These are phyloP conservation scores for Hydnomerulius pinastri DNA, from an alignment of 768 basidiomycete genomes.

Conservation along the genomic window DNA sequence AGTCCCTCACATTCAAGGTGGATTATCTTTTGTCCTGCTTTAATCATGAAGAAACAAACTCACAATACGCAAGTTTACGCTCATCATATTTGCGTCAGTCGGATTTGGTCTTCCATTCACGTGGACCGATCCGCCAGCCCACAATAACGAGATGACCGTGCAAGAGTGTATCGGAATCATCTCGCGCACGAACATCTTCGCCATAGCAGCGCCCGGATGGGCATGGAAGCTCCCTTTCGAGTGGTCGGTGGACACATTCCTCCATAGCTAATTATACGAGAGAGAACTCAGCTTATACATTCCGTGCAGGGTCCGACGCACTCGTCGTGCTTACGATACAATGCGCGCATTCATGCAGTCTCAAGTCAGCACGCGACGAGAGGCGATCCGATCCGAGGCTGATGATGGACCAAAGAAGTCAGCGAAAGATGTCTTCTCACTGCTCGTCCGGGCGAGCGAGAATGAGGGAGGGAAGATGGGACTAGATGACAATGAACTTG, in stretches of 20 bases:
- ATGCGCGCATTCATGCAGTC: slow-evolving; percentile 22
- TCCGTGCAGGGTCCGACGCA: slow-evolving; percentile 19
- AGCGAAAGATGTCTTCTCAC: slow-evolving; percentile 21
- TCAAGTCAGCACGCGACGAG: slow-evolving; percentile 8
- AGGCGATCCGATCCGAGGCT: slow-evolving; percentile 9
- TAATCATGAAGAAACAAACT: background rate
- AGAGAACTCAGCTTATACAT: background rate
- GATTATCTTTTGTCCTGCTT: background rate
- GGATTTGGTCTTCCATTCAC: slow-evolving; percentile 26
- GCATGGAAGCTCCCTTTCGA: slow-evolving; percentile 25
- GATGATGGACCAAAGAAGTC: slow-evolving; percentile 1
- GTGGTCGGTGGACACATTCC: slow-evolving; percentile 6
- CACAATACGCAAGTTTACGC: slow-evolving; percentile 12
- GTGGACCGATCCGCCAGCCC: slow-evolving; percentile 17
- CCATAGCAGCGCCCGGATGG: slow-evolving; percentile 19
- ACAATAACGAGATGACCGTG: slow-evolving; percentile 18
- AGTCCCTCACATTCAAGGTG: slow-evolving; percentile 22
- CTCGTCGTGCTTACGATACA: slow-evolving; percentile 21
- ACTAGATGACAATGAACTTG: slow-evolving; percentile 21
- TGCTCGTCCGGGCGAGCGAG: slow-evolving; percentile 23
- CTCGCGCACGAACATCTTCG: slow-evolving; percentile 12
- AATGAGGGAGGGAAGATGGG: slow-evolving; percentile 15
- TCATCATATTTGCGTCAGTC: slow-evolving; percentile 23
- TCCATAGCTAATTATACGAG: background rate
- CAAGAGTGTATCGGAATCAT: slow-evolving; percentile 23